Evolutionary conservation across 345 rosid species (phyloP).

Genomic region (Citrus trifoliata): DNA sequence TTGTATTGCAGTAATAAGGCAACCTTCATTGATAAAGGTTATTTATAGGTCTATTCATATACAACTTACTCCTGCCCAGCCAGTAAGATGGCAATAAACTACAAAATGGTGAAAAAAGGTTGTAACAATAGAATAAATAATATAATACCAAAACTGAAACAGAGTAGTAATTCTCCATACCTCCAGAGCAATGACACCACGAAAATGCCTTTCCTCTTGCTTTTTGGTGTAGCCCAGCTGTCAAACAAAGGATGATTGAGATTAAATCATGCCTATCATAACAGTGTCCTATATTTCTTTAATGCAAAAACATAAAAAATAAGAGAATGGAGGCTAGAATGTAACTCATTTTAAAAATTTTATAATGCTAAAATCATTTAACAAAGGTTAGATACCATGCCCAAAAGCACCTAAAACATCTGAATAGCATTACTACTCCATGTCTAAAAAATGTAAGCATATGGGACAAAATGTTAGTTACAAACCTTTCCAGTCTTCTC

Average conservation of each 20-base stretch:
- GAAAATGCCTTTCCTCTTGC: conserved; percentile 90
- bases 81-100: not conserved
- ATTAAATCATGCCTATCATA: not conserved
- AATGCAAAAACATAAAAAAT: not conserved
- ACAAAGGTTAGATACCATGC: not conserved
- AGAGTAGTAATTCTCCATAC: conserved; percentile 26
- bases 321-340: not conserved
- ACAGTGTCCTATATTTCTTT: not conserved
- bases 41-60: no score
- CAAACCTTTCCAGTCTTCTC: conserved; percentile 93
- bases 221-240: conserved; percentile 94
- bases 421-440: no score
- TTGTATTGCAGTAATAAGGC: no score
- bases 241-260: conserved; percentile 8
- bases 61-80: no score
- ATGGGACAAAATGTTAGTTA: not conserved
- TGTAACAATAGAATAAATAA: not conserved
- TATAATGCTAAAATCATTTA: not conserved
- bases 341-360: not conserved
- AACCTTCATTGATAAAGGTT: no score
- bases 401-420: not conserved
- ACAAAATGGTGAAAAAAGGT: not conserved
- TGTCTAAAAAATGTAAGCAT: no score
- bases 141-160: not conserved
- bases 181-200: conserved; percentile 87